phyloP scores from a whole-genome alignment of 1,139 yeast genomes.

The Taphrina flavorubra region DNA sequence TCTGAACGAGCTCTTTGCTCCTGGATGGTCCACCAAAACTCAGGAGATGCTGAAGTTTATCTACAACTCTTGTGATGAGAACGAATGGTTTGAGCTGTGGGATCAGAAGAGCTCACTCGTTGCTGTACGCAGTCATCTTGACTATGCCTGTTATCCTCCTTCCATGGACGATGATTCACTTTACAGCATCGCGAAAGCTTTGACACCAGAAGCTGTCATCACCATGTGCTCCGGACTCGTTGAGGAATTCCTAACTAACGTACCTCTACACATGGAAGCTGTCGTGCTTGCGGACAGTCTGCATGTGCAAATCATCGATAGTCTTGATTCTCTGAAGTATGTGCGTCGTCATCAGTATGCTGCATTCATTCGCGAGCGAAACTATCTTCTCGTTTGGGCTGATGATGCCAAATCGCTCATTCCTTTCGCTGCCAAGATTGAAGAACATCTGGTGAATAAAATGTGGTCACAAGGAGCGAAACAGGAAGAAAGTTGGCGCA shows the following conservation, averaged over 20 bases:
- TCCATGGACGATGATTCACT: slow-evolving; percentile 30
- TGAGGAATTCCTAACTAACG: slow-evolving; percentile 42
- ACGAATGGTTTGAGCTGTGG: slow-evolving; percentile 44
- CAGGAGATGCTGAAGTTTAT: slow-evolving; percentile 43
- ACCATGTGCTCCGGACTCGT: slow-evolving; percentile 42
- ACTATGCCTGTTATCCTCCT: slow-evolving; percentile 28
- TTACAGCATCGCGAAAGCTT: slow-evolving; percentile 43
- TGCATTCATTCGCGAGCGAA: slow-evolving; percentile 43
- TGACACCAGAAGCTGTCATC: slow-evolving; percentile 43
- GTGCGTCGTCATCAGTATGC: slow-evolving; percentile 45
- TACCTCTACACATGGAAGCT: slow-evolving; percentile 41
- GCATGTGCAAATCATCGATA: slow-evolving; percentile 44
- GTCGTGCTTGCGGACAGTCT: slow-evolving; percentile 44
- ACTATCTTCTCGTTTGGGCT: slow-evolving; percentile 44
- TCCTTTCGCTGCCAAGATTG: slow-evolving; percentile 40
- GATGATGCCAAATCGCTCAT: slow-evolving; percentile 43
- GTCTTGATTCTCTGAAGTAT: slow-evolving; percentile 42
- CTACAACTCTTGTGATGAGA: slow-evolving; percentile 43
- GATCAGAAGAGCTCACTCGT: slow-evolving; percentile 38
- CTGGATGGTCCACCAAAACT: slow-evolving; percentile 36
- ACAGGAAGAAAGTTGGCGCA: slow-evolving; percentile 32
- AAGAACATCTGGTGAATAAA: slow-evolving; percentile 26
- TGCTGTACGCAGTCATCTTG: slow-evolving; percentile 42
- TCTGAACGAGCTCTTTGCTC: slow-evolving; percentile 28
- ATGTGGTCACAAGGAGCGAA: slow-evolving; percentile 29